Conservation (phyloP, 208 protist genomes). For the Crithidia brevicula region DNA sequence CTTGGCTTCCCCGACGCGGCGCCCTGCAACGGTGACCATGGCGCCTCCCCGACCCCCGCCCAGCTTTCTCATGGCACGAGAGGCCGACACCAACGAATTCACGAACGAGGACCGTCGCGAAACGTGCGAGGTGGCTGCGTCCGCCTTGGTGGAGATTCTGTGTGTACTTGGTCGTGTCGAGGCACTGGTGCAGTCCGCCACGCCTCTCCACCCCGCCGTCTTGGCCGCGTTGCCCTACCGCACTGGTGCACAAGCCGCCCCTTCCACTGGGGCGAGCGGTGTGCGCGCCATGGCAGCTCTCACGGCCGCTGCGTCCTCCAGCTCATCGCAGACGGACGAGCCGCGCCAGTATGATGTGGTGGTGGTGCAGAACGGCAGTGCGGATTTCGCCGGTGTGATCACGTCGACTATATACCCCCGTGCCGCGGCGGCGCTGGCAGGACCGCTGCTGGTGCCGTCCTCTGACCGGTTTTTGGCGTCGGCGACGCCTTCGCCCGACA, state of each 20-base stretch:
- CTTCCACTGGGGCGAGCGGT: too few relatives aligned
- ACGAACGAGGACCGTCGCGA: slow-evolving; percentile 23
- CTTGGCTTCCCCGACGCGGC: not conserved
- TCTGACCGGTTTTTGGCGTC: not conserved
- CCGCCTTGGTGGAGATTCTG: slow-evolving; percentile 18
- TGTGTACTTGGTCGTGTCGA: slow-evolving; percentile 9
- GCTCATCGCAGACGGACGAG: not conserved
- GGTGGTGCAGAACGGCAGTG: slow-evolving; percentile 4
- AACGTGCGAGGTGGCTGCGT: slow-evolving; percentile 20
- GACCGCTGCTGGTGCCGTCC: not conserved
- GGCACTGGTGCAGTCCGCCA: slow-evolving; percentile 1
- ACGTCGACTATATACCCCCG: slow-evolving; percentile 10
- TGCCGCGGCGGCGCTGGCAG: not conserved
- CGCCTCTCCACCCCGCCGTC: not conserved
- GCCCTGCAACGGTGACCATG: too few relatives aligned
- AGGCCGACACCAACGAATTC: not conserved
- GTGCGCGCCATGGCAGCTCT: not conserved
- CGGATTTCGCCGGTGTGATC: slow-evolving; percentile 3
- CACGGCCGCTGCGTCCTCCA: not conserved
- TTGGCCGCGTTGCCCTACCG: not conserved
- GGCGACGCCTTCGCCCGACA: not conserved
- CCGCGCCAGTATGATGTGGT: slow-evolving; percentile 16
- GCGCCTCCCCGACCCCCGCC: too few relatives aligned
- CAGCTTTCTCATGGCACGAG: too few relatives aligned
- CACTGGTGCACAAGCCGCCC: not conserved